phyloP scores from a whole-genome alignment of 1,139 yeast genomes.

The Schwanniomyces etchellsii region DNA sequence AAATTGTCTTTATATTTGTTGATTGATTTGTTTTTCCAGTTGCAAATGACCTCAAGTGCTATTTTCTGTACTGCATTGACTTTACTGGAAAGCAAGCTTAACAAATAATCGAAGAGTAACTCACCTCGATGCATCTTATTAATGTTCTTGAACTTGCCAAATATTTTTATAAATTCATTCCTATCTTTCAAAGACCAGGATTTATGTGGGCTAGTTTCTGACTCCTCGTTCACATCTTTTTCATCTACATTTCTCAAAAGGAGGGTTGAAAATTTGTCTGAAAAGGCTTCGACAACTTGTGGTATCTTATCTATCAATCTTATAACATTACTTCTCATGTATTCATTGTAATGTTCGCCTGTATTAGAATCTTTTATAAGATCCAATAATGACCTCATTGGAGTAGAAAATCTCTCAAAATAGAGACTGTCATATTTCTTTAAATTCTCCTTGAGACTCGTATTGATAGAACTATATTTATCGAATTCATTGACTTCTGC shows the following conservation, averaged over 20 bases:
- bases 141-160: conserved; percentile 62
- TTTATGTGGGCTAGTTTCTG: conserved; percentile 10
- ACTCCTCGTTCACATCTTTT: no score
- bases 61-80: conserved; percentile 60
- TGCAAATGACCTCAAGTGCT: conserved; percentile 68
- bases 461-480: no score
- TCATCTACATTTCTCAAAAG: conserved; percentile 30
- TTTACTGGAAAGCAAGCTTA: conserved; percentile 59
- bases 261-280: conserved; percentile 50
- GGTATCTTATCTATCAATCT: conserved; percentile 53
- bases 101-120: conserved; percentile 47
- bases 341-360: conserved; percentile 20
- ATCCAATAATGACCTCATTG: background rate
- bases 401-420: conserved; percentile 14
- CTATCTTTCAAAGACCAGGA: conserved; percentile 48
- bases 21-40: conserved; percentile 54
- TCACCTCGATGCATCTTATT: conserved; percentile 47
- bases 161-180: conserved; percentile 52
- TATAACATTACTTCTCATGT: conserved; percentile 43
- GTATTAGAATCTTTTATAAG: background rate
- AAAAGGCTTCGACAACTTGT: conserved; percentile 59
- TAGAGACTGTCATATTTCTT: conserved; percentile 14
- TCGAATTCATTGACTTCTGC: no score
- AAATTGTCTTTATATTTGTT: conserved; percentile 70
- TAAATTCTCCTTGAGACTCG: conserved; percentile 24